phyloP scores from a whole-genome alignment of 495 filamentous ascomycete genomes.

The Gamarada debralockiae region DNA sequence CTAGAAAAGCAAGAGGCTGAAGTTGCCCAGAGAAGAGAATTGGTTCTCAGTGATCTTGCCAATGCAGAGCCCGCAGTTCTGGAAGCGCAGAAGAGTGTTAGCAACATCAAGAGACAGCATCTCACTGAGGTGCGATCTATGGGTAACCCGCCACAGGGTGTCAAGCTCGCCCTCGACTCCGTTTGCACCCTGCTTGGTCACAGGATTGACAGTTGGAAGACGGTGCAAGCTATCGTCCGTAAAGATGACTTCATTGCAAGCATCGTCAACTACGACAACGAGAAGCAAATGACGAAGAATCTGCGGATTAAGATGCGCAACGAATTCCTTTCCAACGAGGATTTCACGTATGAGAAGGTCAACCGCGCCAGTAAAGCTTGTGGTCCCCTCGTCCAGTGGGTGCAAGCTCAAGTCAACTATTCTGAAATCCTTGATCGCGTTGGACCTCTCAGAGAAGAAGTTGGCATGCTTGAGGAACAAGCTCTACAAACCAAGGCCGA shows the following conservation, averaged over 20 bases:
- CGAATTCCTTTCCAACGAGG: constrained; percentile 84
- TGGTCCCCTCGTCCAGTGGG: constrained; percentile 96
- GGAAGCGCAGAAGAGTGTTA: constrained; percentile 91
- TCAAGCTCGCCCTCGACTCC: constrained; percentile 88
- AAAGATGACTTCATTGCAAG: constrained; percentile 96
- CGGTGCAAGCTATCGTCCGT: constrained; percentile 80
- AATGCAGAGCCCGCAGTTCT: constrained; percentile 89
- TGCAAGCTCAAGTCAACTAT: constrained; percentile 94
- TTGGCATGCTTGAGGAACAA: constrained; percentile 77
- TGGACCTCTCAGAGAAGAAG: constrained; percentile 89
- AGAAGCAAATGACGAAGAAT: constrained; percentile 84
- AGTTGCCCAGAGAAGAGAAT: constrained; percentile 75
- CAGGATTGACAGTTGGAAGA: constrained; percentile 85
- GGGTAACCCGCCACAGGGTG: constrained; percentile 83
- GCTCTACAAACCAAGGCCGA: constrained; percentile 91
- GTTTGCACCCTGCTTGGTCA: constrained; percentile 94
- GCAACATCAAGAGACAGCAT: constrained; percentile 95
- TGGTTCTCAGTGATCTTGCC: constrained; percentile 85
- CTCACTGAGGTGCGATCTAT: constrained; percentile 97
- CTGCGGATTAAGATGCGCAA: constrained; percentile 86
- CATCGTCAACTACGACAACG: constrained; percentile 96
- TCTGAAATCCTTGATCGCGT: constrained; percentile 95
- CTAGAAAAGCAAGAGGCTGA: constrained; percentile 88
- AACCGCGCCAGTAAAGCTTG: constrained; percentile 95
- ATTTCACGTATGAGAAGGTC: constrained; percentile 94